Evolutionary conservation across 768 basidiomycete genomes (phyloP).

Genomic region (Saitozyma sp.): DNA sequence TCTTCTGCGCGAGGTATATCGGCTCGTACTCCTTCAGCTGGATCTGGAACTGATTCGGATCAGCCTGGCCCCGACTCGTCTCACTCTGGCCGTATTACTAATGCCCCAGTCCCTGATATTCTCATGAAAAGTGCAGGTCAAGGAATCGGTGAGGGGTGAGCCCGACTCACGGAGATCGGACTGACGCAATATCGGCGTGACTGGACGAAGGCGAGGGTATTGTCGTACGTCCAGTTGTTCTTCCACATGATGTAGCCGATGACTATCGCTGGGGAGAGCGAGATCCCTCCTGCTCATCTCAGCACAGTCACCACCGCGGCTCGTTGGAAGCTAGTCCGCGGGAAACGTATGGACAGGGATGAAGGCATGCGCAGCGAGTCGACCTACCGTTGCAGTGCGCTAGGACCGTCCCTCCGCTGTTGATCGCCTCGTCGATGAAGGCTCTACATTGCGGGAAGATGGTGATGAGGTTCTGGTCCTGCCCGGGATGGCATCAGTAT

Average conservation of each 20-base stretch:
- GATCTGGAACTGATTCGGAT: conserved; percentile 23
- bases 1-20: conserved; percentile 38
- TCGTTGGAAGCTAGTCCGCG: neutral
- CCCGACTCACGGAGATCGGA: conserved; percentile 44
- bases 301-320: neutral
- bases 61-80: conserved; percentile 2
- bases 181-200: conserved; percentile 50
- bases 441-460: conserved; percentile 39
- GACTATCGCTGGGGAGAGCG: conserved; percentile 49
- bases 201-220: conserved; percentile 46
- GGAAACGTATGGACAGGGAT: too few relatives aligned
- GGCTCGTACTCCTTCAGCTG: conserved; percentile 47
- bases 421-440: conserved; percentile 48
- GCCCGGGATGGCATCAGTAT: neutral
- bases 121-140: neutral
- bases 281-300: conserved; percentile 44
- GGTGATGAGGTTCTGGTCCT: conserved; percentile 52
- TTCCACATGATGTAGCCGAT: conserved; percentile 51
- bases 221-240: conserved; percentile 38
- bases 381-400: conserved; percentile 51
- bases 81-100: neutral
- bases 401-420: conserved; percentile 42
- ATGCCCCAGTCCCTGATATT: neutral
- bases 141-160: neutral
- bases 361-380: too few relatives aligned